A percentile compares a stretch with the other conserved stretches of the same genome.
Conservation (phyloP, 441 rosid genomes). For the Erysimum pusillum region DNA sequence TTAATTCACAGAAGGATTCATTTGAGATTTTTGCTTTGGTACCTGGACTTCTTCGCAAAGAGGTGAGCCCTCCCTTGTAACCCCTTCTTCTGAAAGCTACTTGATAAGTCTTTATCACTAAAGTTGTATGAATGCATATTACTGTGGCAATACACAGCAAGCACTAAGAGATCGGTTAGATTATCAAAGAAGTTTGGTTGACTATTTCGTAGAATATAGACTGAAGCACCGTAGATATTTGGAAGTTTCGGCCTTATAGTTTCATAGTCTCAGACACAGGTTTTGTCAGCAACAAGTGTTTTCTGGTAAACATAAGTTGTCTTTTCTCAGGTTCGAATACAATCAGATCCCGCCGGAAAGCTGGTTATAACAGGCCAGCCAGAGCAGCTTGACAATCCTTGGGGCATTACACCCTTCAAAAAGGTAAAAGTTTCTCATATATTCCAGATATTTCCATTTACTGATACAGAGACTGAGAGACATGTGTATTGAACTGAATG, state of each 20-base stretch:
- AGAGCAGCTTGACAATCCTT: slow-evolving; percentile 86
- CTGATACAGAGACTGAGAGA: not conserved
- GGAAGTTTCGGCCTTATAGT: not conserved
- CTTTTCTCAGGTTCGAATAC: slow-evolving; percentile 74
- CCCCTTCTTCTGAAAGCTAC: slow-evolving; percentile 21
- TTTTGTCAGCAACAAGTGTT: slow-evolving; percentile 6
- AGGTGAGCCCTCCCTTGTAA: slow-evolving; percentile 58
- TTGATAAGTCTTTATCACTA: slow-evolving; percentile 26
- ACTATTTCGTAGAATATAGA: not conserved
- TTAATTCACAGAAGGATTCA: slow-evolving; percentile 69
- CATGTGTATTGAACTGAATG: slow-evolving; percentile 4
- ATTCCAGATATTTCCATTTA: not conserved
- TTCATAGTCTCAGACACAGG: not conserved
- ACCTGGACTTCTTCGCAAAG: slow-evolving; percentile 91
- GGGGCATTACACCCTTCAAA: slow-evolving; percentile 94
- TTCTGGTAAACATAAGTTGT: slow-evolving; percentile 5
- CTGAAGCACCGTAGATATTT: slow-evolving; percentile 7
- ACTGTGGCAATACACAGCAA: slow-evolving; percentile 16
- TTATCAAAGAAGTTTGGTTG: slow-evolving; percentile 6
- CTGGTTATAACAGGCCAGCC: slow-evolving; percentile 89
- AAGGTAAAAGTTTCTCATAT: slow-evolving; percentile 60
- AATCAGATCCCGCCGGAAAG: slow-evolving; percentile 89
- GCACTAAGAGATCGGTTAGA: slow-evolving; percentile 6
- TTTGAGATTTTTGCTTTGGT: slow-evolving; percentile 88
- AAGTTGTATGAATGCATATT: slow-evolving; percentile 1